Conservation (phyloP, 2,329 filamentous ascomycete species). For the Paradendryphiella salina region DNA sequence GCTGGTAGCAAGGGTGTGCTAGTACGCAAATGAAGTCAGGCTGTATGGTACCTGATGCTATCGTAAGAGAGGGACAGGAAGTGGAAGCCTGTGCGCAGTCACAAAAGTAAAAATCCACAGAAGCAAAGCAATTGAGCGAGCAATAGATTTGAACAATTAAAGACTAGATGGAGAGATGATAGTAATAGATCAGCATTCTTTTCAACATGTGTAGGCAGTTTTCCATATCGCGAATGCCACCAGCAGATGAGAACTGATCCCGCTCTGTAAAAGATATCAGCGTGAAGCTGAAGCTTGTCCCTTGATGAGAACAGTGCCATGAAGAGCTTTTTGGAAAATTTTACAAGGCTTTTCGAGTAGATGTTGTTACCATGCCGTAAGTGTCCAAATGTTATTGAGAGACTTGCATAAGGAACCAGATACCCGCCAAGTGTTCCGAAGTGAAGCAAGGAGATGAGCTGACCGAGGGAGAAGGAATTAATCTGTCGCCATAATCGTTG, state of each 20-base stretch:
- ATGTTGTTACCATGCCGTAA: background rate
- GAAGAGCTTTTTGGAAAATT: conserved; percentile 8
- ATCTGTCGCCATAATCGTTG: background rate
- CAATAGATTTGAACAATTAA: background rate
- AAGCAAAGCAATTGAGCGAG: background rate
- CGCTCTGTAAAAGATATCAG: conserved; percentile 6
- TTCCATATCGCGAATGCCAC: background rate
- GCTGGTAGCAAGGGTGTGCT: background rate
- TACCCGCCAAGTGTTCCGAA: conserved; percentile 6
- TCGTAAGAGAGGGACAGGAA: no score
- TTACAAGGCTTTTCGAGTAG: conserved; percentile 5
- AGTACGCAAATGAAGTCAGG: background rate
- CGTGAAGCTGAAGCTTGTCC: background rate
- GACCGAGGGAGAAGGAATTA: background rate
- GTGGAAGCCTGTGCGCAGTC: no score
- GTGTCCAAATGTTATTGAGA: background rate
- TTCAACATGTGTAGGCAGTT: conserved; percentile 1
- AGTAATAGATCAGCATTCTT: conserved; percentile 13
- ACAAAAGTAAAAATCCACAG: background rate
- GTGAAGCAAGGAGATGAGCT: background rate
- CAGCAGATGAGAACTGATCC: conserved; percentile 6
- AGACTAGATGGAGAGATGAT: background rate
- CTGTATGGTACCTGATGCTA: background rate
- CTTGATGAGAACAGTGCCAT: background rate
- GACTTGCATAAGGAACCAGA: background rate